Evolutionary conservation across 495 filamentous ascomycete genomes (phyloP), one percentile per base, ranked within the genome.

Genomic region (Penicillium waksmanii): DNA sequence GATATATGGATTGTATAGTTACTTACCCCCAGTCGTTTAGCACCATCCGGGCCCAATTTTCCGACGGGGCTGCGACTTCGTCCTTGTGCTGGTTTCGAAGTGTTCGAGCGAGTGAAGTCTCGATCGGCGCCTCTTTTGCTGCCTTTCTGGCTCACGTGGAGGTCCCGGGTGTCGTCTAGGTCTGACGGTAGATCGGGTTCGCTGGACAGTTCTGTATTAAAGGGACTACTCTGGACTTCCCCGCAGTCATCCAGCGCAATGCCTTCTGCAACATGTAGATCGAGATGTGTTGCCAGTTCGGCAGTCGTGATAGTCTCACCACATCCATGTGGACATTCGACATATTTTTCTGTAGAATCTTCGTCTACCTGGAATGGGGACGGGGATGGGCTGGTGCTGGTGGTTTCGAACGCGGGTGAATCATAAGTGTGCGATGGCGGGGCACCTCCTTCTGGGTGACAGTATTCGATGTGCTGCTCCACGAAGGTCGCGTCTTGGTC

Each of bases 261-360:
- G 12, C 74, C 73, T 66, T 91, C 89, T 34, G 84, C 81, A 38
- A 75, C 67, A 72, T 96, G 92, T 50, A 93, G 74, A 67, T 93
- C 89, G 38, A 92, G 72, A 69, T 96, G 92, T 35, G 80, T 84
- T 23, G 89, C 82, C 35, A 95, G 71, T 60, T 91, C 85, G 3
- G 73, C 66, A 13, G 82, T 68, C 31, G 82, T 73, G 46, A 94
- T 72, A 17, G 79, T 68, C 65, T 96, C 90, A 19, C 87, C 88
- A 70, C 92, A 96, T n/a, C 82, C 83, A 12, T 85, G 80, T 1
- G 89, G 85, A 63, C 93, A 96, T 50, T 86, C 78, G 43, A 86
- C 77, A 62, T 87, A 92, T 51, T 69, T 64, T 6, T 57, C 56
- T 5, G 48, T 48, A 8, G 78, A 63, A 19, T 71, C 55, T 25